Percentiles rank a stretch among this genome's conserved stretches.
These are phyloP conservation scores for Hanseniaspora vineae DNA, from an alignment of 805 yeast species.

Conservation along the genomic window DNA sequence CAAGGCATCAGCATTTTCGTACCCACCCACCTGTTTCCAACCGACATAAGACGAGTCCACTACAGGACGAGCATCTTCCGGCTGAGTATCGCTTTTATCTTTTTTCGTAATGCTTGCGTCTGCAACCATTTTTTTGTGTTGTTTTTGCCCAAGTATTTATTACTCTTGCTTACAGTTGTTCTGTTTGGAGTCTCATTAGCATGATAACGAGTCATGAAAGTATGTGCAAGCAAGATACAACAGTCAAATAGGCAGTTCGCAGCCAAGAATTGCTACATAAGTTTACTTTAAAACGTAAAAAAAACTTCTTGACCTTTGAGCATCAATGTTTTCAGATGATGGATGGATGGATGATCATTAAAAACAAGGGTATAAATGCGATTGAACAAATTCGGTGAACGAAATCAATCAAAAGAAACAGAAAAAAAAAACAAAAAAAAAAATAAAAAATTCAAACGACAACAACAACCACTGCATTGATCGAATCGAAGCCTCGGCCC, in stretches of 20 bases:
- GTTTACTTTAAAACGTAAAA: too few relatives aligned
- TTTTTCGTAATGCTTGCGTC: background rate
- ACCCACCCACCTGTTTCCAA: conserved; percentile 90
- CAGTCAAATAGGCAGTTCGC: too few relatives aligned
- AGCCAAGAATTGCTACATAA: too few relatives aligned
- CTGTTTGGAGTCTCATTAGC: too few relatives aligned
- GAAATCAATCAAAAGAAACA: background rate
- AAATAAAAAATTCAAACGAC: background rate
- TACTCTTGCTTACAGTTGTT: background rate
- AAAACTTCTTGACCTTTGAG: too few relatives aligned
- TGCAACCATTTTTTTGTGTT: background rate
- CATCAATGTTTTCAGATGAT: too few relatives aligned
- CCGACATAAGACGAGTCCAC: conserved; percentile 60
- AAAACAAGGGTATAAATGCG: background rate
- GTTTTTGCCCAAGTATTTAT: background rate
- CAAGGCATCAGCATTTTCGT: conserved; percentile 57
- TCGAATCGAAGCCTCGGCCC: too few relatives aligned
- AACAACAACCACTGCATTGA: background rate
- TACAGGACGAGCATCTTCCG: background rate
- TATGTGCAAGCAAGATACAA: too few relatives aligned
- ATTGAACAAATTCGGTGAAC: background rate
- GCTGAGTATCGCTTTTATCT: background rate
- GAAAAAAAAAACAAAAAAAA: background rate
- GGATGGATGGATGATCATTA: too few relatives aligned
- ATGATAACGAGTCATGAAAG: too few relatives aligned